Conservation (phyloP, 306 rosid species). For the Citrullus amarus region DNA sequence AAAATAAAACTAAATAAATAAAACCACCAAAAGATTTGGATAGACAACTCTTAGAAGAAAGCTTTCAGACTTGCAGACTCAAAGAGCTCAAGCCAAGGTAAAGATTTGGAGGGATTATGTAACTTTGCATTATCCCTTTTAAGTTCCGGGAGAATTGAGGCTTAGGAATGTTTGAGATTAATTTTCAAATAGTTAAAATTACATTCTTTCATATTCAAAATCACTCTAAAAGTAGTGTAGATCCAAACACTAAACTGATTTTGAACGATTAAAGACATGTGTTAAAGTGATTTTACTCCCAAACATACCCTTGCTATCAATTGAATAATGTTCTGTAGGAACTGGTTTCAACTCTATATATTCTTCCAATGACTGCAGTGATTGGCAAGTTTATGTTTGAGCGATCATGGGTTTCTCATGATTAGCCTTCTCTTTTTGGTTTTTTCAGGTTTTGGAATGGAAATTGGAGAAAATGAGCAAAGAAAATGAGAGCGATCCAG, state of each 20-base stretch:
- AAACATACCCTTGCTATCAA: neutral
- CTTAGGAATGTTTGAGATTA: no score
- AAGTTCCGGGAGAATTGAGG: no score
- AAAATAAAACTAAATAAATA: no score
- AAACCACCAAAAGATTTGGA: neutral
- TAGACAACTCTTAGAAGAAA: neutral
- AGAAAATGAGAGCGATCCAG: conserved; percentile 29
- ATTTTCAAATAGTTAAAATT: no score
- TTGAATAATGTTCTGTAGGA: neutral
- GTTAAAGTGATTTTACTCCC: neutral
- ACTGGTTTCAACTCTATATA: neutral
- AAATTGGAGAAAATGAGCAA: conserved; percentile 44
- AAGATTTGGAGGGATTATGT: neutral
- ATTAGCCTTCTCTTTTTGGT: neutral
- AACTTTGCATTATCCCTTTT: neutral
- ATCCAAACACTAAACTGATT: no score
- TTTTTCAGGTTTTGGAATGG: conserved; percentile 66
- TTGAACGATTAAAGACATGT: neutral
- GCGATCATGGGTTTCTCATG: neutral
- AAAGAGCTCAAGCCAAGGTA: neutral
- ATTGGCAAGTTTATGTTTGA: neutral
- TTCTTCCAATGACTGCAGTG: neutral
- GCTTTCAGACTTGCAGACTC: neutral
- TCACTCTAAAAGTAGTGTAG: neutral
- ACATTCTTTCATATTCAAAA: neutral